Conservation (phyloP, 352 stramenopile genomes). For the Phytopythium sindhum region DNA sequence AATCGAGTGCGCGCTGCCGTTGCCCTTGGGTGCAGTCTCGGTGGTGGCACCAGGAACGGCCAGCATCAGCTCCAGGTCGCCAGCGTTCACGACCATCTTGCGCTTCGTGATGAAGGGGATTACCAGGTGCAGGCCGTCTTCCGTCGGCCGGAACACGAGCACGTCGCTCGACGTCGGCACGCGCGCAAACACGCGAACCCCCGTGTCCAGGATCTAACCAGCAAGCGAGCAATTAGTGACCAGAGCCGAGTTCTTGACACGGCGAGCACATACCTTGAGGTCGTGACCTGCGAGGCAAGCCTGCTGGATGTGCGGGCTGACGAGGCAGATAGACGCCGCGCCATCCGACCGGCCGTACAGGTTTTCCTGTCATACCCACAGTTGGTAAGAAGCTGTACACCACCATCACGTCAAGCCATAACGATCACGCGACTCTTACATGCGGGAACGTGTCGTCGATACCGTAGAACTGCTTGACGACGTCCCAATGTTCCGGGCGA, state of each 20-base stretch:
- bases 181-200: conserved; percentile 84
- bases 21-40: conserved; percentile 7
- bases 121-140: conserved; percentile 74
- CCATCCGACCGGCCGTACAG: conserved; percentile 64
- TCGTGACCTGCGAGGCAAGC: conserved; percentile 55
- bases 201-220: conserved; percentile 80
- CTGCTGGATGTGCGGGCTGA: conserved; percentile 46
- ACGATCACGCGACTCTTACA: conserved; percentile 12
- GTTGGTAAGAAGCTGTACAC: too few relatives aligned
- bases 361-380: conserved; percentile 30
- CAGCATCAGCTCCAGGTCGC: conserved; percentile 22
- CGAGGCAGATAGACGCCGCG: conserved; percentile 60
- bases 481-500: conserved; percentile 42
- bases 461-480: conserved; percentile 66
- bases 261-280: conserved; percentile 23
- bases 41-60: conserved; percentile 14
- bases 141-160: conserved; percentile 68
- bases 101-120: conserved; percentile 84
- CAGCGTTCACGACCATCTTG: conserved; percentile 12
- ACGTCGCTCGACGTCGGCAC: conserved; percentile 34
- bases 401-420: too few relatives aligned
- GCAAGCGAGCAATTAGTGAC: background rate
- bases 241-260: background rate
- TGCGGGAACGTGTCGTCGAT: conserved; percentile 53
- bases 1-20: conserved; percentile 24